These are phyloP conservation scores for Aspergillus caelatus DNA, from an alignment of 2,329 filamentous ascomycete genomes.

Conservation along the genomic window DNA sequence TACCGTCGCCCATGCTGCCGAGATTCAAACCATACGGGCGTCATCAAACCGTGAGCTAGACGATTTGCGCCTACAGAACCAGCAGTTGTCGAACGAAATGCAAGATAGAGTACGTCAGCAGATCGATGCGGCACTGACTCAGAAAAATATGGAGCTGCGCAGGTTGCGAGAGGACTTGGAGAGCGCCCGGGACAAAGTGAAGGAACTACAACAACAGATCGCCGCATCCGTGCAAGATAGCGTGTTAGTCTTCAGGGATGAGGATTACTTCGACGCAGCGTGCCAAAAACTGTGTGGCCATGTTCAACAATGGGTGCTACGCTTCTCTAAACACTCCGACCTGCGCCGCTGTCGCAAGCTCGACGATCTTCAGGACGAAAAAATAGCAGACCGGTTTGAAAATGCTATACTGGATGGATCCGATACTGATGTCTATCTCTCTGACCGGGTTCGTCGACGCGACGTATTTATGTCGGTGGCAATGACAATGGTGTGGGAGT, in stretches of 20 bases:
- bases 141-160: conserved; percentile 83
- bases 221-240: conserved; percentile 64
- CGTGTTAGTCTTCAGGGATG: conserved; percentile 79
- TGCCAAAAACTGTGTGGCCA: conserved; percentile 95
- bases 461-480: conserved; percentile 98
- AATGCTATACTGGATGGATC: conserved; percentile 92
- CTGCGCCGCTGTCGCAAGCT: conserved; percentile 83
- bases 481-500: conserved; percentile 99
- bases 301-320: conserved; percentile 95
- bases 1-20: conserved; percentile 72
- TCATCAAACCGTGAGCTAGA: conserved; percentile 70
- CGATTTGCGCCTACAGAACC: conserved; percentile 65
- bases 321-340: conserved; percentile 97
- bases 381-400: conserved; percentile 90
- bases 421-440: conserved; percentile 85
- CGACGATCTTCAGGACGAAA: conserved; percentile 84
- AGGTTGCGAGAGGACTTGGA: conserved; percentile 77
- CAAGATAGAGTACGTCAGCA: conserved; percentile 64
- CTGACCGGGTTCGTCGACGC: conserved; percentile 82
- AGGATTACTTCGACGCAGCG: conserved; percentile 92
- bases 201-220: conserved; percentile 62
- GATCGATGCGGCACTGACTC: conserved; percentile 67
- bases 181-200: conserved; percentile 65
- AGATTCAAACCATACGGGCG: conserved; percentile 66
- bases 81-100: conserved; percentile 64